Conservation (phyloP, 352 stramenopile species). For the Stramenopiles sp. region DNA sequence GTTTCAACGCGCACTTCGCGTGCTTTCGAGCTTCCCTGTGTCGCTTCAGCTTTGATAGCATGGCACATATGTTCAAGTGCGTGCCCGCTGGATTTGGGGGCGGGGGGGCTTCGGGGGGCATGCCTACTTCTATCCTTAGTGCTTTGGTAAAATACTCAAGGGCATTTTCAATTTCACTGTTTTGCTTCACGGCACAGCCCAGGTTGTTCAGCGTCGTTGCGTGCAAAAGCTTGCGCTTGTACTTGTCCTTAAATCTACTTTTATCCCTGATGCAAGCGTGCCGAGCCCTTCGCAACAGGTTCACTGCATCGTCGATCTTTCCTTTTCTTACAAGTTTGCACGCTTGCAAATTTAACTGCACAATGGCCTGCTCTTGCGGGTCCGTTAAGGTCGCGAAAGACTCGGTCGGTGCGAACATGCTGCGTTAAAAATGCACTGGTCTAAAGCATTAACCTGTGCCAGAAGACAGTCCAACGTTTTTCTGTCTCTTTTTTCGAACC, state of each 20-base stretch:
- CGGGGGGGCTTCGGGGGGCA: slow-evolving; percentile 25
- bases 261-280: background rate
- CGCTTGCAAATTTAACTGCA: background rate
- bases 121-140: slow-evolving; percentile 68
- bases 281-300: background rate
- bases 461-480: too few species aligned
- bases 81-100: slow-evolving; percentile 62
- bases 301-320: background rate
- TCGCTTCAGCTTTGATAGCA: slow-evolving; percentile 67
- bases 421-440: too few species aligned
- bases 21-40: slow-evolving; percentile 67
- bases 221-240: background rate
- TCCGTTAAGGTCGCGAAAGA: background rate
- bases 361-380: background rate
- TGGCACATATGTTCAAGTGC: slow-evolving; percentile 77
- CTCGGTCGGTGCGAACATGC: background rate
- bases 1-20: slow-evolving; percentile 65
- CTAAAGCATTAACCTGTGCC: too few species aligned
- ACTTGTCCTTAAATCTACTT: background rate
- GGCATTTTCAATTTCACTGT: slow-evolving; percentile 56
- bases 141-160: slow-evolving; percentile 71
- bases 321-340: background rate
- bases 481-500: too few species aligned
- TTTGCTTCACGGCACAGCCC: slow-evolving; percentile 50
- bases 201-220: slow-evolving; percentile 84